Evolutionary conservation across 2,329 filamentous ascomycete genomes (phyloP).

Genomic region (Cadophora sp.): DNA sequence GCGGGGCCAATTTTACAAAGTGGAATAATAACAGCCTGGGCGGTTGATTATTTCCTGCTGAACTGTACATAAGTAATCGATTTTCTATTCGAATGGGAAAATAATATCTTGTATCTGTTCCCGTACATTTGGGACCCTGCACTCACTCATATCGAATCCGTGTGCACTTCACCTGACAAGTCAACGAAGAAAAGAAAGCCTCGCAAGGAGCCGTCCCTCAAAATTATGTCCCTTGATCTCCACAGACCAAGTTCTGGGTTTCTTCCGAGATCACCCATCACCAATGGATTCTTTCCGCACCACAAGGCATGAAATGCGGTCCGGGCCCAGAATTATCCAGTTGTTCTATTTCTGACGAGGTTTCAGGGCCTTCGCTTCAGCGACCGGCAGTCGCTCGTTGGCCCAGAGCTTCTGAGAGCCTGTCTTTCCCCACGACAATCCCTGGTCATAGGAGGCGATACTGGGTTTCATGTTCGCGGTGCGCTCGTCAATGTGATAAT

Average conservation of each 20-base stretch:
- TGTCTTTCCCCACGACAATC: background rate
- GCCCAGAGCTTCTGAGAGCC: background rate
- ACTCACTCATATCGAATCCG: background rate
- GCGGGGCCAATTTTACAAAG: background rate
- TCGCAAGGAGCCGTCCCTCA: background rate
- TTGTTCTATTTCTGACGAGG: background rate
- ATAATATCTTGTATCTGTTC: too few relatives aligned
- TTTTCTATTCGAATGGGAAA: too few relatives aligned
- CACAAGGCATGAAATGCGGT: background rate
- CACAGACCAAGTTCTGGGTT: background rate
- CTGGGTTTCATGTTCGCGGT: conserved; percentile 5
- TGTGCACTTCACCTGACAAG: background rate
- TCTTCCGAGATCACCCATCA: background rate
- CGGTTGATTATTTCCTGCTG: too few relatives aligned
- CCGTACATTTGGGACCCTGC: too few relatives aligned
- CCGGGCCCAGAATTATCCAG: background rate
- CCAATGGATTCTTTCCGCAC: background rate
- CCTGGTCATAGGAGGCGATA: conserved; percentile 1
- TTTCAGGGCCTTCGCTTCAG: conserved; percentile 13
- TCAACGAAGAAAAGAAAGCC: background rate
- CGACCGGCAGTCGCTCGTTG: background rate
- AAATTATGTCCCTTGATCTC: background rate
- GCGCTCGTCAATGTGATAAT: background rate
- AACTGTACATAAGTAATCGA: too few relatives aligned
- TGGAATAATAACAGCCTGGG: too few relatives aligned